These are phyloP conservation scores for Medicago arabica DNA, from an alignment of 306 rosid species.

Conservation along the genomic window DNA sequence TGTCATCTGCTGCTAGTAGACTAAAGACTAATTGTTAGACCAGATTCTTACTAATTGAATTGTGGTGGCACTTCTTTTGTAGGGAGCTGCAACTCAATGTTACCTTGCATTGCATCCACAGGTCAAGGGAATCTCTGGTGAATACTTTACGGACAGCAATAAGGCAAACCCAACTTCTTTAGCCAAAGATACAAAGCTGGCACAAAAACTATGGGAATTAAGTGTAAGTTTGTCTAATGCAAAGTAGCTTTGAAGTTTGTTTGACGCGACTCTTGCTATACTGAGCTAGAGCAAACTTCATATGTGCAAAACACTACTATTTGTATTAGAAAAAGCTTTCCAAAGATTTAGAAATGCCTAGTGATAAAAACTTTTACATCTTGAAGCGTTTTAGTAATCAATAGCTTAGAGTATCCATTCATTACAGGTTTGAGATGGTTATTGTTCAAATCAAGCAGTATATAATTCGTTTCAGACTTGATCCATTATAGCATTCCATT, in stretches of 20 bases:
- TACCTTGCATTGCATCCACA: constrained; percentile 79
- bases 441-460: neutral
- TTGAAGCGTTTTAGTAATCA: neutral
- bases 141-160: constrained; percentile 68
- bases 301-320: constrained; percentile 8
- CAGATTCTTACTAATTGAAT: constrained; percentile 37
- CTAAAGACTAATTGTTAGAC: neutral
- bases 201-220: constrained; percentile 71
- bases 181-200: constrained; percentile 67
- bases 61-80: constrained; percentile 40
- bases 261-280: constrained; percentile 5
- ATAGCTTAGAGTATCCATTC: neutral
- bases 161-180: constrained; percentile 55
- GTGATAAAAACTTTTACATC: neutral
- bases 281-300: constrained; percentile 7
- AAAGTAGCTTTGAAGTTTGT: constrained; percentile 42
- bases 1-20: constrained; percentile 1
- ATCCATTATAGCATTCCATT: neutral
- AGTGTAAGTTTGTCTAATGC: constrained; percentile 60
- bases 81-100: constrained; percentile 96
- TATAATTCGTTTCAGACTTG: neutral
- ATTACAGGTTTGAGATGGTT: neutral
- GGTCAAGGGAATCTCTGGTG: constrained; percentile 64
- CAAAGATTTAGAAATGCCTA: constrained; percentile 10
- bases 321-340: constrained; percentile 20